Percentiles rank a stretch among this genome's conserved stretches.
These are phyloP conservation scores for Suillus alpinus DNA, from an alignment of 768 basidiomycete species.

Conservation along the genomic window DNA sequence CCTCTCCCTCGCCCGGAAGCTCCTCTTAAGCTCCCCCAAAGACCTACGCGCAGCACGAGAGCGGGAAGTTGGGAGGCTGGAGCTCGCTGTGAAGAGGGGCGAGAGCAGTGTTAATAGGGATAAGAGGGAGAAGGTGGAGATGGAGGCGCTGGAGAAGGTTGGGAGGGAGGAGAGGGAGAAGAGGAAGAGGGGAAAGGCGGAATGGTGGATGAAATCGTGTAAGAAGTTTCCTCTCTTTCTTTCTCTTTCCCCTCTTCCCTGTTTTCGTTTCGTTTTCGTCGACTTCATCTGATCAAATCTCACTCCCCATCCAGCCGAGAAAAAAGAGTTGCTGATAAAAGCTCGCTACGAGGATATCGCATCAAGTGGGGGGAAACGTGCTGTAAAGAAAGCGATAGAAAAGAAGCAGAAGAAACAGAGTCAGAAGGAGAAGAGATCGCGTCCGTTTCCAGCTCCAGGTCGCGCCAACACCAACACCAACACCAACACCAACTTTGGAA, in stretches of 20 bases:
- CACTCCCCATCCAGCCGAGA: constrained; percentile 53
- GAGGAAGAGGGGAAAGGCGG: constrained; percentile 70
- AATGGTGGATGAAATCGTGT: constrained; percentile 87
- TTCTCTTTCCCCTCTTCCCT: constrained; percentile 1
- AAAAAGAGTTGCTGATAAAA: constrained; percentile 68
- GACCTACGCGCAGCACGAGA: constrained; percentile 59
- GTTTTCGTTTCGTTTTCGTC: neutral
- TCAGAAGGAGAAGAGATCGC: constrained; percentile 85
- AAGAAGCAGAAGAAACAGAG: constrained; percentile 85
- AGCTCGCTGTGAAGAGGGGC: constrained; percentile 68
- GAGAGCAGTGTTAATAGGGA: constrained; percentile 79
- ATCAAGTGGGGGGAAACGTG: constrained; percentile 69
- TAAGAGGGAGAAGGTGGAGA: constrained; percentile 65
- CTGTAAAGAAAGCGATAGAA: constrained; percentile 84
- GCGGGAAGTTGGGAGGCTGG: constrained; percentile 66
- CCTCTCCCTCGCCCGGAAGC: constrained; percentile 65
- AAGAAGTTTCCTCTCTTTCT: constrained; percentile 21
- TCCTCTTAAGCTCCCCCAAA: constrained; percentile 56
- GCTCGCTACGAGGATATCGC: constrained; percentile 81
- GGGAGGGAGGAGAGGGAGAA: constrained; percentile 55
- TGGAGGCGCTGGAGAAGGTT: constrained; percentile 52
- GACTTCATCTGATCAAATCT: constrained; percentile 8
- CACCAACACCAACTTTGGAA: neutral
- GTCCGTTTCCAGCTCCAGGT: constrained; percentile 51
- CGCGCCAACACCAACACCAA: neutral